Evolutionary conservation across 768 basidiomycete species (phyloP).

Genomic region (Suillus occidentalis): DNA sequence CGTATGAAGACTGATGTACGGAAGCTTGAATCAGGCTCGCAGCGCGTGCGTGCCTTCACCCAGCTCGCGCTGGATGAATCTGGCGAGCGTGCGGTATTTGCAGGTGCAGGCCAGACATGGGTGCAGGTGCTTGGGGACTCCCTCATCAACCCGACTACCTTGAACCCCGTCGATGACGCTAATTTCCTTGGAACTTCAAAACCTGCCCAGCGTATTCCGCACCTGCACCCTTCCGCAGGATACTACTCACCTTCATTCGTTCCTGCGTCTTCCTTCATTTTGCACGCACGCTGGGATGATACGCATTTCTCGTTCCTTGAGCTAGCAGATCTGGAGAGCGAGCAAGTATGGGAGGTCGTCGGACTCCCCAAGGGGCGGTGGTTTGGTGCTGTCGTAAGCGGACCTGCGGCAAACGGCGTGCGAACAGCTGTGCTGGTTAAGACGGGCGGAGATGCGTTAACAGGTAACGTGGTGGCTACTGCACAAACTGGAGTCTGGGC

Average conservation of each 20-base stretch:
- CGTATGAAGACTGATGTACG: slow-evolving; percentile 49
- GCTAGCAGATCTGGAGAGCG: slow-evolving; percentile 51
- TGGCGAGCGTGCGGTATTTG: slow-evolving; percentile 58
- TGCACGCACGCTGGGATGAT: slow-evolving; percentile 74
- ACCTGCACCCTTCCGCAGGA: slow-evolving; percentile 44
- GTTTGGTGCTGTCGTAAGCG: slow-evolving; percentile 56
- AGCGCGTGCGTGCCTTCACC: slow-evolving; percentile 62
- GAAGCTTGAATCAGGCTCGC: slow-evolving; percentile 51
- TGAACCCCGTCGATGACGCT: background rate
- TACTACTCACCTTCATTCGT: slow-evolving; percentile 71
- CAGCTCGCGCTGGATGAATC: slow-evolving; percentile 56
- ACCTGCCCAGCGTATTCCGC: slow-evolving; percentile 45
- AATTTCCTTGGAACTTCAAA: slow-evolving; percentile 19
- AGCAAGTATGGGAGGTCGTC: slow-evolving; percentile 45
- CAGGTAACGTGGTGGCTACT: slow-evolving; percentile 66
- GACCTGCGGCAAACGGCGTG: slow-evolving; percentile 37
- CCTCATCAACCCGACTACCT: slow-evolving; percentile 35
- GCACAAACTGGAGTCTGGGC: slow-evolving; percentile 64
- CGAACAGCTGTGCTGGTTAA: slow-evolving; percentile 65
- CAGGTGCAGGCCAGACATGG: slow-evolving; percentile 65
- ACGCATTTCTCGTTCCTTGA: slow-evolving; percentile 62
- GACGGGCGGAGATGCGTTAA: slow-evolving; percentile 55
- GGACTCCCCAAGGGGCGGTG: slow-evolving; percentile 68
- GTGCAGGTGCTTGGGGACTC: slow-evolving; percentile 44
- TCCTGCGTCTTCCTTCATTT: slow-evolving; percentile 40